phyloP scores from a whole-genome alignment of 306 rosid genomes.

The Pyrus bretschneideri region DNA sequence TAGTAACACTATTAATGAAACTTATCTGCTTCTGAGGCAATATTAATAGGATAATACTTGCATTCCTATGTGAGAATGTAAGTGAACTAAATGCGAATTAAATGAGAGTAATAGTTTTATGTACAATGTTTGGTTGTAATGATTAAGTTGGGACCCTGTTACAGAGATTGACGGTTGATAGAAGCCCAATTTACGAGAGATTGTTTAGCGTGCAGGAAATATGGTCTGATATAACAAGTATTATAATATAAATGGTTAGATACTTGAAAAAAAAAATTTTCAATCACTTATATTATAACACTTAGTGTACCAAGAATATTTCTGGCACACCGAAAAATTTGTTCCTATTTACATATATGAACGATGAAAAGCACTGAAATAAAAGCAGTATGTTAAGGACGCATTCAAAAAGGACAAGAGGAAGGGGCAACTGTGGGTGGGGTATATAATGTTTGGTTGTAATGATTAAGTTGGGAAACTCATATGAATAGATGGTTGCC shows the following conservation, averaged over 20 bases:
- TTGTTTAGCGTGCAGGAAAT: no score
- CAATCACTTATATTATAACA: no score
- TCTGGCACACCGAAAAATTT: no score
- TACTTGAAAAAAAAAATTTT: no score
- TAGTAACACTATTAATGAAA: no score
- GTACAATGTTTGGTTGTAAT: not conserved
- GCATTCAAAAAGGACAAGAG: conserved; percentile 4
- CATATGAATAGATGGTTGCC: conserved; percentile 9
- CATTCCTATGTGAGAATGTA: no score
- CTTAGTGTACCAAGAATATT: no score
- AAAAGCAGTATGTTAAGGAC: not conserved
- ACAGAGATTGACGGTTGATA: not conserved
- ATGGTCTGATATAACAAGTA: no score
- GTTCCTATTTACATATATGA: not conserved
- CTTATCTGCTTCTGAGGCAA: no score
- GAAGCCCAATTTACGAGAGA: not conserved
- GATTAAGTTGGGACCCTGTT: not conserved
- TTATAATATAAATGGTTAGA: no score
- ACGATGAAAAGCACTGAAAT: not conserved
- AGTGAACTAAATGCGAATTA: not conserved
- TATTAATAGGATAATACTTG: no score
- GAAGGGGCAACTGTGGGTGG: not conserved
- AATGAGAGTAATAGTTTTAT: not conserved
- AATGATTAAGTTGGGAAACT: not conserved
- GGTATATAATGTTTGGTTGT: conserved; percentile 12